Evolutionary conservation across 176 grass and related monocot genomes (phyloP), one percentile per base, ranked within the genome.

Genomic region (Rhynchospora pubera): DNA sequence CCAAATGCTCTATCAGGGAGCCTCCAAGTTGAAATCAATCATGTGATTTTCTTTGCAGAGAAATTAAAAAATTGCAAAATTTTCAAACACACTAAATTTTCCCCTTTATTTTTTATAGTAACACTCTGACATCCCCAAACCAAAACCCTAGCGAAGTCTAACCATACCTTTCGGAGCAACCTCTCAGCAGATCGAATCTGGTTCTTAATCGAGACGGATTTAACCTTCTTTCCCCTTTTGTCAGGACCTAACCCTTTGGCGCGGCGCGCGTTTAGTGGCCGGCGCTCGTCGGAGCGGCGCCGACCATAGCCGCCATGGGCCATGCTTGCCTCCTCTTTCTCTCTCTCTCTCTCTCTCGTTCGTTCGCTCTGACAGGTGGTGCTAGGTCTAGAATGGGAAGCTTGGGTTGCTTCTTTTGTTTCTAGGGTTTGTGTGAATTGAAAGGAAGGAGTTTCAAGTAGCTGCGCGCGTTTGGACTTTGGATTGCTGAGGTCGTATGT

Each of bases 161-260:
- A 51, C 16, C 53, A 45, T 93, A 99, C 97, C 97, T 99, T 99
- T 76, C 97, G 97, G 30, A 99, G 97, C 19, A 91, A 88, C 64
- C 97, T 89, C 93, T 91, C 97, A 14, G 86, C 85, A 73, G 97
- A 96, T 65, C 93, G 93, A 79, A 99, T 99, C 86, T 93, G 93
- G 60, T 90, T 99, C 90, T 94, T 98, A 69, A 99, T 86, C 80
- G 89, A 86, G 57, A 85, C 84, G 53, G 89, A 74, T 65, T 83
- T 89, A 3, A 52, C 61, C 63, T 86, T 89, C 79, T 73, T 86
- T 6, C 84, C 60, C 63, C 57, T 86, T 84, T 91, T 99, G 82
- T 39, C 83, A 46, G 71, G 62, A n/a, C 80, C 88, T 12, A 83
- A 39, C 10, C 86, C 87, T 81, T 96, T 96, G 45, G 81, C 61